phyloP scores from a whole-genome alignment of 2,329 filamentous ascomycete genomes.

The Zalaria obscura region DNA sequence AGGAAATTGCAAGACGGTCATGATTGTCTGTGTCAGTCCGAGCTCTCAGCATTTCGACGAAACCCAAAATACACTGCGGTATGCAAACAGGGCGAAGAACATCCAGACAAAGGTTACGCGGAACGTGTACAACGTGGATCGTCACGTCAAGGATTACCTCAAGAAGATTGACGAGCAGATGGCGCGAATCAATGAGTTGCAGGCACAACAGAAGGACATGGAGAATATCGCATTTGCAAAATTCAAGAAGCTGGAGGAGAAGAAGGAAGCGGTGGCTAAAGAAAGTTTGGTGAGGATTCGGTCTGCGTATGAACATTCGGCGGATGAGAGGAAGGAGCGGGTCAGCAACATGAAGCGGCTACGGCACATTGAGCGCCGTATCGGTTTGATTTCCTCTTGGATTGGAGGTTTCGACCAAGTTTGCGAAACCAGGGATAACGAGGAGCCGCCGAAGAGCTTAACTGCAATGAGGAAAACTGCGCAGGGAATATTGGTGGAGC shows the following conservation, averaged over 20 bases:
- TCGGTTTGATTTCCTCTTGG: constrained; percentile 79
- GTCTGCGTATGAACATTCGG: constrained; percentile 68
- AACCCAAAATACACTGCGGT: constrained; percentile 93
- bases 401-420: constrained; percentile 79
- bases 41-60: constrained; percentile 96
- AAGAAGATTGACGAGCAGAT: constrained; percentile 99
- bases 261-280: constrained; percentile 58
- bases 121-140: constrained; percentile 97
- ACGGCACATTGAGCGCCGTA: constrained; percentile 69
- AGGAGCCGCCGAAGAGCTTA: constrained; percentile 52
- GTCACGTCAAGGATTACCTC: constrained; percentile 96
- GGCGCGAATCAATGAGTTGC: constrained; percentile 89
- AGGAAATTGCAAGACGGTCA: constrained; percentile 96
- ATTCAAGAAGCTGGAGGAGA: constrained; percentile 80
- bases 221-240: constrained; percentile 73
- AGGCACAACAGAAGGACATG: constrained; percentile 80
- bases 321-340: constrained; percentile 64
- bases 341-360: constrained; percentile 68
- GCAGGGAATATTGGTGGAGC: constrained; percentile 71
- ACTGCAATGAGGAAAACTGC: constrained; percentile 73
- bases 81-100: constrained; percentile 96
- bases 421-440: constrained; percentile 56
- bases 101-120: constrained; percentile 99
- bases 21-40: constrained; percentile 97
- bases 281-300: constrained; percentile 74